Conservation (phyloP, 164 flowering plant genomes). For the Akebia trifoliata region DNA sequence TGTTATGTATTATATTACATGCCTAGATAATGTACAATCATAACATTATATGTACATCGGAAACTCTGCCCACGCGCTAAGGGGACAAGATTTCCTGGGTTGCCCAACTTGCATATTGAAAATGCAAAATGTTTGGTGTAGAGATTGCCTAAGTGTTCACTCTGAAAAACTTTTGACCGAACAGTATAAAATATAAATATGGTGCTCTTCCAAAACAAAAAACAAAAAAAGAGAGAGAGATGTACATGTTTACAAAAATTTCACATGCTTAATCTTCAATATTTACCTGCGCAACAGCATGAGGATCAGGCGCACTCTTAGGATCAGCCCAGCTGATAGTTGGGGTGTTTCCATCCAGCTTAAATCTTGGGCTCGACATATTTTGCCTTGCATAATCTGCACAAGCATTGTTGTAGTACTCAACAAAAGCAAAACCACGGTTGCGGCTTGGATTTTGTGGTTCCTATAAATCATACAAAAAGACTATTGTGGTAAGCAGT, state of each 20-base stretch:
- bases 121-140: no score
- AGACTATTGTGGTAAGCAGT: neutral
- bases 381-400: constrained; percentile 94
- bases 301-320: constrained; percentile 63
- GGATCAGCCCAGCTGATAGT: constrained; percentile 98
- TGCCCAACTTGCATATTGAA: no score
- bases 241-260: neutral
- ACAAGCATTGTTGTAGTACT: constrained; percentile 95
- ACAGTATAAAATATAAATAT: no score
- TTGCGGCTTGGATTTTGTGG: constrained; percentile 78
- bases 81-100: no score
- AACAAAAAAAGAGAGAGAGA: neutral
- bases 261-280: neutral
- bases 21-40: no score
- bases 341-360: constrained; percentile 79
- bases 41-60: no score
- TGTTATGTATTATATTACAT: no score
- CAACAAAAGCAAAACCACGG: constrained; percentile 94
- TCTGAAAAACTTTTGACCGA: no score
- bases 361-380: constrained; percentile 65
- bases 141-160: no score
- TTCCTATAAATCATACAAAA: constrained; percentile 49
- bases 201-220: no score
- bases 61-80: no score
- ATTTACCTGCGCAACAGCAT: constrained; percentile 82